Evolutionary conservation across 2,329 filamentous ascomycete genomes (phyloP).

Genomic region (Ophiostoma himal-ulmi): DNA sequence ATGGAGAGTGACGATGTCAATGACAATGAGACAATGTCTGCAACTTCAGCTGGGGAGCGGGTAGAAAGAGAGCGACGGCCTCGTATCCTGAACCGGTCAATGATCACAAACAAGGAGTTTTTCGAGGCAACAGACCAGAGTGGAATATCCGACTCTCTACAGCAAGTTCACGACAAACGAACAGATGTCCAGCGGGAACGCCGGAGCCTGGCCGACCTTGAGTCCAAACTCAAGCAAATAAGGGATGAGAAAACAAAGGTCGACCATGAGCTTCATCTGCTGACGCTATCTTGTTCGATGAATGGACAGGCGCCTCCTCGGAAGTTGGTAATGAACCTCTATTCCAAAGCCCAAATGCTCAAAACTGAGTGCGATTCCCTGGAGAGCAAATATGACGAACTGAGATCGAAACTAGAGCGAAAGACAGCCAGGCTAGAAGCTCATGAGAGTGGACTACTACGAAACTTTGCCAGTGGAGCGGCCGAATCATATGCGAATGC

Average conservation of each 20-base stretch:
- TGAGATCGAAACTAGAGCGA: conserved; percentile 24
- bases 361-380: conserved; percentile 24
- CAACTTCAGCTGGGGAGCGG: neutral
- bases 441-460: neutral
- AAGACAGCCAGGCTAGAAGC: neutral
- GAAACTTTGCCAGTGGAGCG: neutral
- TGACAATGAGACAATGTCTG: neutral
- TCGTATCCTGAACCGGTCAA: neutral
- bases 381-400: conserved; percentile 33
- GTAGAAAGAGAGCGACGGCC: neutral
- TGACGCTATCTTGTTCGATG: neutral
- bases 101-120: neutral
- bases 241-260: neutral
- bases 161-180: neutral
- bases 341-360: neutral
- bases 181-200: neutral
- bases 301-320: neutral
- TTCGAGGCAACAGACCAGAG: neutral
- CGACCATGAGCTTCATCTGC: neutral
- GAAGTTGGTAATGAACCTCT: neutral
- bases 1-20: neutral
- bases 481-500: conserved; percentile 13
- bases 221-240: neutral
- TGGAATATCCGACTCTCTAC: neutral
- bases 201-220: neutral